Conservation (phyloP, 164 flowering plant genomes). For the Magnolia kwangsiensis region DNA sequence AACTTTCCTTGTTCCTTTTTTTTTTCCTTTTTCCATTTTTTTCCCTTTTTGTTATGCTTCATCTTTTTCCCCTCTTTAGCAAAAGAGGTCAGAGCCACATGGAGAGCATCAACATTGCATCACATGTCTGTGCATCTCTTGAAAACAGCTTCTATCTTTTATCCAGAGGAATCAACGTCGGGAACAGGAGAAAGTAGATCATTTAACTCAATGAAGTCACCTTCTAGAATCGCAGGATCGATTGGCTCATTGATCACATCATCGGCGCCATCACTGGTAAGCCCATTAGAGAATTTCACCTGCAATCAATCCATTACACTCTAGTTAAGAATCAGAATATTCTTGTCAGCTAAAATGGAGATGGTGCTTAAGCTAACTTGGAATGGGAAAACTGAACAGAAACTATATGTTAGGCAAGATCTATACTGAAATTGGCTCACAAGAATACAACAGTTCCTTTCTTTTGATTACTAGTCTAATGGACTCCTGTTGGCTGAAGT, state of each 20-base stretch:
- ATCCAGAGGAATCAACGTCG: not conserved
- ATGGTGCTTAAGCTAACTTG: not conserved
- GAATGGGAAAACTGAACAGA: not conserved
- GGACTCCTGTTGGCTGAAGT: too few species aligned
- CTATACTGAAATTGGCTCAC: not conserved
- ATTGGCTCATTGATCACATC: not conserved
- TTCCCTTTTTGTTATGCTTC: not conserved
- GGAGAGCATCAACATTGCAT: not conserved
- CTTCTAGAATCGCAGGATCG: slow-evolving; percentile 10
- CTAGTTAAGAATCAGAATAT: not conserved
- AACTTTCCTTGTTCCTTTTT: not conserved
- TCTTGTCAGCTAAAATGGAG: not conserved
- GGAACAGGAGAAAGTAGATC: slow-evolving; percentile 1
- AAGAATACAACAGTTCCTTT: not conserved
- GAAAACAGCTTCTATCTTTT: not conserved
- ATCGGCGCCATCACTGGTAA: slow-evolving; percentile 1
- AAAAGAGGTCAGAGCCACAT: not conserved
- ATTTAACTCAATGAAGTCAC: slow-evolving; percentile 19
- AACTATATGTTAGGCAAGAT: not conserved
- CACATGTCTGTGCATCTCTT: not conserved
- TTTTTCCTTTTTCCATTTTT: too few species aligned
- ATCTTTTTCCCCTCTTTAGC: not conserved
- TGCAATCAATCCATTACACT: slow-evolving; percentile 9
- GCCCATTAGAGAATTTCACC: slow-evolving; percentile 11
- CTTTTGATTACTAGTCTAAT: too few species aligned